Percentiles rank a stretch among this genome's conserved stretches.
Evolutionary conservation across 1,284 basidiomycete species (phyloP).

Genomic region (Boletus mariae): DNA sequence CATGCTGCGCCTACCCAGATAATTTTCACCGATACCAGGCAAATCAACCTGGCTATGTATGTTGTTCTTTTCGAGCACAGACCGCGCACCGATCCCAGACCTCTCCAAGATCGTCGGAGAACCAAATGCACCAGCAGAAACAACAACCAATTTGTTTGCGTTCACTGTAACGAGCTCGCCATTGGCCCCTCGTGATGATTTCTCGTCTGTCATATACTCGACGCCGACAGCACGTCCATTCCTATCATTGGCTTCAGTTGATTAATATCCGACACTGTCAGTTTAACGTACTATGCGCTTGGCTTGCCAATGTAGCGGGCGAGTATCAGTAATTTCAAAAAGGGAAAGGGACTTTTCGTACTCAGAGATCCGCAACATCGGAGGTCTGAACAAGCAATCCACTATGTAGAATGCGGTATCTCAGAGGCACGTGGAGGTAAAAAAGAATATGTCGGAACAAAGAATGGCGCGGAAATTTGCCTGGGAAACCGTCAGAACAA

Average conservation of each 20-base stretch:
- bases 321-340: background rate
- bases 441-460: no score
- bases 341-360: background rate
- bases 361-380: background rate
- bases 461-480: no score
- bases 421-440: no score
- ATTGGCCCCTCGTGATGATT: constrained; percentile 22
- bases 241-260: constrained; percentile 30
- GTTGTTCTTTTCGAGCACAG: constrained; percentile 39
- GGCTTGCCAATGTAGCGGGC: background rate
- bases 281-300: background rate
- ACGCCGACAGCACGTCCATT: constrained; percentile 53
- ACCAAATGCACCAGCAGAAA: constrained; percentile 52
- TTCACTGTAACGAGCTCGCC: constrained; percentile 6
- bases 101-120: constrained; percentile 55
- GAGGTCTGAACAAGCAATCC: no score
- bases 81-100: constrained; percentile 46
- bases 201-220: constrained; percentile 45
- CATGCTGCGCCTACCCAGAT: background rate
- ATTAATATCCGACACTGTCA: background rate
- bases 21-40: constrained; percentile 48
- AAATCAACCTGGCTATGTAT: constrained; percentile 44
- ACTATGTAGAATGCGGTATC: no score
- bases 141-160: constrained; percentile 41
- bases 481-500: no score